Percentiles rank a stretch among this genome's conserved stretches.
These are phyloP conservation scores for Vinca minor DNA, from an alignment of 257 asterid genomes.

Conservation along the genomic window DNA sequence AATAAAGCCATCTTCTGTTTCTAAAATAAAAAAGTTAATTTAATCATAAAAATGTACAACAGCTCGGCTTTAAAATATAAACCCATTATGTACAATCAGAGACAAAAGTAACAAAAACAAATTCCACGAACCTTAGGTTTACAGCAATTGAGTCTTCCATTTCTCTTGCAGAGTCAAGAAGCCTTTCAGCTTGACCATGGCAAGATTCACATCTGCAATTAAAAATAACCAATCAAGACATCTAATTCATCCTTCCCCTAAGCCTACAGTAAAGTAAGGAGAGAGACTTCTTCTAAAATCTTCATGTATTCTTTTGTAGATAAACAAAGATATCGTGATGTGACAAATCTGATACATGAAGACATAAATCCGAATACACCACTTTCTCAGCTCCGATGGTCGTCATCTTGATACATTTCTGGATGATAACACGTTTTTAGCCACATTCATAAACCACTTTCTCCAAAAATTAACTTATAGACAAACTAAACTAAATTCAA, in stretches of 20 bases:
- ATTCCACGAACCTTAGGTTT: constrained; percentile 64
- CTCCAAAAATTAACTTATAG: not conserved
- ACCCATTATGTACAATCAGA: not conserved
- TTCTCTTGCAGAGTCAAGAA: constrained; percentile 96
- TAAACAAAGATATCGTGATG: not conserved
- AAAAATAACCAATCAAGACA: too few species aligned
- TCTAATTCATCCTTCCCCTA: not conserved
- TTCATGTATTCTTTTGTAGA: not conserved
- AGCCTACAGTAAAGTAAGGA: not conserved
- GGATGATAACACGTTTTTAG: not conserved
- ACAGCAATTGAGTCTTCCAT: constrained; percentile 99
- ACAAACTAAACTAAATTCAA: too few species aligned
- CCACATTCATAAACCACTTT: not conserved
- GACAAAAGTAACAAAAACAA: not conserved
- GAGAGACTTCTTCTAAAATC: not conserved
- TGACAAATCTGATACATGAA: not conserved
- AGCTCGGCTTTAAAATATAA: not conserved
- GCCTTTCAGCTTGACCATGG: constrained; percentile 98
- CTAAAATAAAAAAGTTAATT: too few species aligned
- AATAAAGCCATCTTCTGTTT: too few species aligned
- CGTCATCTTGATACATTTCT: not conserved
- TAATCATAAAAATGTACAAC: too few species aligned
- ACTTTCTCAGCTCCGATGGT: not conserved
- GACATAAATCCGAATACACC: not conserved
- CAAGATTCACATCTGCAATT: constrained; percentile 91